Conservation (phyloP, 2,329 filamentous ascomycete species). For the Diaporthe citri region DNA sequence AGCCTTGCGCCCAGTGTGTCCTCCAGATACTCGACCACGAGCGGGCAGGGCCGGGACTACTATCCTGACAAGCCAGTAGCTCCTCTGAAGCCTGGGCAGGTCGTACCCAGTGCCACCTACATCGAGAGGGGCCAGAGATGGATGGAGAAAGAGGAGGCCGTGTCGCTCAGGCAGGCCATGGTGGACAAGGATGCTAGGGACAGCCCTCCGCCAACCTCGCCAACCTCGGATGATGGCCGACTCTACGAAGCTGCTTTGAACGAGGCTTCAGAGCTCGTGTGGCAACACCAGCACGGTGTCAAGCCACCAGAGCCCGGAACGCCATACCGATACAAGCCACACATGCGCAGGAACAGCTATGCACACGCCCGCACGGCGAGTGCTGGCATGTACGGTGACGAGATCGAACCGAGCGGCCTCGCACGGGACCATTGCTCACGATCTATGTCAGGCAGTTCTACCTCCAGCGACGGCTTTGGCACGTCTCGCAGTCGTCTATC, state of each 20-base stretch:
- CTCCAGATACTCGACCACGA: slow-evolving; percentile 63
- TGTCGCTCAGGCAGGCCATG: slow-evolving; percentile 78
- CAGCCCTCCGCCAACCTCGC: slow-evolving; percentile 54
- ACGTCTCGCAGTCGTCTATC: slow-evolving; percentile 50
- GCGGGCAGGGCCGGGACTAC: slow-evolving; percentile 63
- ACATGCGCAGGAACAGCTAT: slow-evolving; percentile 79
- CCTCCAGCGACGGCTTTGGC: slow-evolving; percentile 58
- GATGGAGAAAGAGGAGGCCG: slow-evolving; percentile 85
- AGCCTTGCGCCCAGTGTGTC: slow-evolving; percentile 61
- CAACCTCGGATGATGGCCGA: slow-evolving; percentile 64
- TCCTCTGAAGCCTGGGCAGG: slow-evolving; percentile 68
- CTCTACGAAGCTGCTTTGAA: slow-evolving; percentile 79
- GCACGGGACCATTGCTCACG: slow-evolving; percentile 57
- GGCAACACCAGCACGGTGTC: slow-evolving; percentile 76
- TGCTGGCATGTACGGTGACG: slow-evolving; percentile 62
- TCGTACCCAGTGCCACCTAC: slow-evolving; percentile 76
- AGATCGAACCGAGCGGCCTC: slow-evolving; percentile 60
- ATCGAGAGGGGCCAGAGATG: slow-evolving; percentile 80
- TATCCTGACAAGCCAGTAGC: slow-evolving; percentile 58
- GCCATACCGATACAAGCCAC: slow-evolving; percentile 76
- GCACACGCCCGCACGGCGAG: slow-evolving; percentile 75
- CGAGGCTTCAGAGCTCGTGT: slow-evolving; percentile 84
- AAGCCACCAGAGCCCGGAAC: slow-evolving; percentile 69
- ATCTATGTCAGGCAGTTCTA: slow-evolving; percentile 61
- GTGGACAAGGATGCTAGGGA: slow-evolving; percentile 76